phyloP scores from a whole-genome alignment of 2,329 filamentous ascomycete genomes.

The Trichoderma gracile region DNA sequence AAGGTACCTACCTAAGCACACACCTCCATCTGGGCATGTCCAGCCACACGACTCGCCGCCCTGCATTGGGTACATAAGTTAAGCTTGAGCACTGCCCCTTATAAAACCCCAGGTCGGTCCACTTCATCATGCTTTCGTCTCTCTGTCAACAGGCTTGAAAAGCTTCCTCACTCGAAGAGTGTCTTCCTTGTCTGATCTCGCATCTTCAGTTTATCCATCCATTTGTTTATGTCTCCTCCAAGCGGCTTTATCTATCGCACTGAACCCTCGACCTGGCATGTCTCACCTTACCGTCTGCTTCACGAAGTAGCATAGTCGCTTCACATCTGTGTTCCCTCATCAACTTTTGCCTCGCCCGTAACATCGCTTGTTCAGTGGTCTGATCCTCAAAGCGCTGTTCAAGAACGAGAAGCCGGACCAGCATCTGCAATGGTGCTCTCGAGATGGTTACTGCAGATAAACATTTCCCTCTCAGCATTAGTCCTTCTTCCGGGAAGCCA shows the following conservation, averaged over 20 bases:
- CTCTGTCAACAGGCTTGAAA: not conserved
- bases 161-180: not conserved
- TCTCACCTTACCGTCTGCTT: not conserved
- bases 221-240: not conserved
- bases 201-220: not conserved
- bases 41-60: too few relatives aligned
- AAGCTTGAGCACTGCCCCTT: slow-evolving; percentile 1
- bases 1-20: too few relatives aligned
- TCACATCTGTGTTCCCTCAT: not conserved
- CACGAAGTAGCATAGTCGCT: not conserved
- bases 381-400: not conserved
- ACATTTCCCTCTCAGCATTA: slow-evolving; percentile 19
- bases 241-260: not conserved
- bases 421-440: slow-evolving; percentile 10
- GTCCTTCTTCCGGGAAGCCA: slow-evolving; percentile 21
- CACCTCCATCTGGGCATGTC: too few relatives aligned
- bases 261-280: not conserved
- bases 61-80: too few relatives aligned
- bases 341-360: not conserved
- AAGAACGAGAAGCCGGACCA: not conserved
- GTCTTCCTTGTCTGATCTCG: not conserved
- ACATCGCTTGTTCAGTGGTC: not conserved
- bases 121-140: not conserved
- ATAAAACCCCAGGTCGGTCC: not conserved
- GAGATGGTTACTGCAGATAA: slow-evolving; percentile 20